These are phyloP conservation scores for Globisporangium yorkense DNA, from an alignment of 352 stramenopile species.

Conservation along the genomic window DNA sequence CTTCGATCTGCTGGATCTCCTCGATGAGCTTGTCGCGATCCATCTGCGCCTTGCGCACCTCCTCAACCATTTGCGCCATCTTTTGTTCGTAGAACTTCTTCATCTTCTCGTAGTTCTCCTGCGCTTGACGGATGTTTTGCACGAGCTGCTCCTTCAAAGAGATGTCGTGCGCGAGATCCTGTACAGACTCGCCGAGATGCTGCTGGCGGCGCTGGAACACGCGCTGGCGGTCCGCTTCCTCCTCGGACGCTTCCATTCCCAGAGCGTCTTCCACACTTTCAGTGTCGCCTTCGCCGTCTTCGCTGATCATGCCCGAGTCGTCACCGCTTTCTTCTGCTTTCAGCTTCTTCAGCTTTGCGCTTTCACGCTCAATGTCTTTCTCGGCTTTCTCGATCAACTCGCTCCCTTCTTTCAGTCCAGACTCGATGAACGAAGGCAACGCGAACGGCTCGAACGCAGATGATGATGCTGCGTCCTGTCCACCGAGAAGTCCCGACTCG, in stretches of 20 bases:
- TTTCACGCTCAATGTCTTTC: slow-evolving; percentile 77
- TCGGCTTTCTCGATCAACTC: slow-evolving; percentile 63
- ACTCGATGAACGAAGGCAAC: slow-evolving; percentile 33
- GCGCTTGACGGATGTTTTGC: slow-evolving; percentile 65
- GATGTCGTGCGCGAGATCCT: slow-evolving; percentile 79
- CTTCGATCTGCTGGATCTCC: slow-evolving; percentile 69
- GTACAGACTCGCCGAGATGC: slow-evolving; percentile 71
- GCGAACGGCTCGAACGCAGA: slow-evolving; percentile 22
- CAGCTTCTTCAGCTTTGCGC: slow-evolving; percentile 66
- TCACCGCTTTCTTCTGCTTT: slow-evolving; percentile 51
- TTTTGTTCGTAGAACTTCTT: slow-evolving; percentile 83
- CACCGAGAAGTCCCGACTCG: slow-evolving; percentile 10
- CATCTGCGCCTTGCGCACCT: slow-evolving; percentile 51
- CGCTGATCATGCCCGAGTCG: slow-evolving; percentile 17
- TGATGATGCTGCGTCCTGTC: slow-evolving; percentile 8
- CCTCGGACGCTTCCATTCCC: slow-evolving; percentile 34
- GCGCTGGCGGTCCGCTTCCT: slow-evolving; percentile 74
- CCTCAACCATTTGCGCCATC: slow-evolving; percentile 77
- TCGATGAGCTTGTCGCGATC: slow-evolving; percentile 71
- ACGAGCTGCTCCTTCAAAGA: slow-evolving; percentile 84
- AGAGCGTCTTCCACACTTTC: slow-evolving; percentile 30
- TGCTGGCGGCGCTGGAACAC: slow-evolving; percentile 79
- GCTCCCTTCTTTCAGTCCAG: slow-evolving; percentile 49
- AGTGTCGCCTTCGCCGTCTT: slow-evolving; percentile 12
- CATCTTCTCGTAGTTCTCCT: slow-evolving; percentile 82